Percentiles rank a stretch among this genome's conserved stretches.
Evolutionary conservation across 2,329 filamentous ascomycete genomes (phyloP).

Genomic region (Aspergillus sp.): DNA sequence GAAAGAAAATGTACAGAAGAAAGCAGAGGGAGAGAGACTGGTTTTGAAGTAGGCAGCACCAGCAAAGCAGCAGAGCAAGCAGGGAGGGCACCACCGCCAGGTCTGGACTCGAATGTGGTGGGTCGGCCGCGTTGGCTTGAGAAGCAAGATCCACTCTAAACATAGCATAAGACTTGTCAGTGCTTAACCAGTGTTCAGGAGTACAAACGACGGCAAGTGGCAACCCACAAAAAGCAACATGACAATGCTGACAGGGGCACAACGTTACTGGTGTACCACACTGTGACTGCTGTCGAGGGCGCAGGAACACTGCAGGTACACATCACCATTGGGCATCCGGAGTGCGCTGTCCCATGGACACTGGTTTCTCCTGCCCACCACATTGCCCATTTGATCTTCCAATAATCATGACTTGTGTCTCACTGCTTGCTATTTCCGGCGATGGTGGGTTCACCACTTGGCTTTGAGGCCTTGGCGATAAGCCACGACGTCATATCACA

Average conservation of each 20-base stretch:
- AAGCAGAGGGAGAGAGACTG: constrained; percentile 5
- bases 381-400: neutral
- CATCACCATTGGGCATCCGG: neutral
- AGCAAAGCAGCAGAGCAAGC: neutral
- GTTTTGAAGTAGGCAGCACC: neutral
- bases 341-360: neutral
- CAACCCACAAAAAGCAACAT: neutral
- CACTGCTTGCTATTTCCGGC: neutral
- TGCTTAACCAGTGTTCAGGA: neutral
- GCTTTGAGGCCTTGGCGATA: neutral
- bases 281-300: neutral
- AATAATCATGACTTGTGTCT: neutral
- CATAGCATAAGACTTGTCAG: neutral
- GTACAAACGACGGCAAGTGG: neutral
- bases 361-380: neutral
- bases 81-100: neutral
- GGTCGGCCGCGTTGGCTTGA: neutral
- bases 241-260: neutral
- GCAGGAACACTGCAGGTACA: constrained; percentile 4
- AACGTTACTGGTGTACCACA: neutral
- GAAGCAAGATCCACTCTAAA: neutral
- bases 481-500: neutral
- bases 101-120: neutral
- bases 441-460: neutral
- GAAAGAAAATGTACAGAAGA: constrained; percentile 17